These are phyloP conservation scores for Coelastrella sp. DNA, from an alignment of 139 green algal species.

Conservation along the genomic window DNA sequence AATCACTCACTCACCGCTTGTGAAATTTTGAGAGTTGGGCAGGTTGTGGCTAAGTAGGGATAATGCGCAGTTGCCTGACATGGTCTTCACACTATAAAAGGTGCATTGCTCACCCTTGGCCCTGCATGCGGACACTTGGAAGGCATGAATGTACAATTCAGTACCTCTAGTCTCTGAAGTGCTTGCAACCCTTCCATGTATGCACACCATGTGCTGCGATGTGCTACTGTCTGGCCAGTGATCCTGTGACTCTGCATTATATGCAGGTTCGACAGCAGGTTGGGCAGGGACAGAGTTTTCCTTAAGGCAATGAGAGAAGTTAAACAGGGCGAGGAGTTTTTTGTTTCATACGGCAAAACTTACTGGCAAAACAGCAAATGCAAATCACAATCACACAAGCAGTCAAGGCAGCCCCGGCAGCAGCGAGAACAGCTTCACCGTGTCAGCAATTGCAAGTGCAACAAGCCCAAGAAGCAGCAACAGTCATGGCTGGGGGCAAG, in stretches of 20 bases:
- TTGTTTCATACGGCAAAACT: constrained; percentile 26
- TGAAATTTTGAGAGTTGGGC: neutral
- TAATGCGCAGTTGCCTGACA: neutral
- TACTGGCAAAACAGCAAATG: constrained; percentile 37
- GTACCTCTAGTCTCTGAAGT: no score
- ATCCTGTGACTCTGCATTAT: neutral
- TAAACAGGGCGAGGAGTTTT: neutral
- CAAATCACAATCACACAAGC: neutral
- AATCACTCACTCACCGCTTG: neutral
- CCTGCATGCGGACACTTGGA: no score
- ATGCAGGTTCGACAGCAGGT: constrained; percentile 23
- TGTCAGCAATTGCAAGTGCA: neutral
- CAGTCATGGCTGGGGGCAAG: neutral
- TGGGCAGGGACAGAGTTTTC: constrained; percentile 36
- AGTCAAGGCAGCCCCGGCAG: neutral
- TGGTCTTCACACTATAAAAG: neutral
- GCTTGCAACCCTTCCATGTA: no score
- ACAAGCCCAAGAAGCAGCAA: neutral
- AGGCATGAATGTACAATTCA: no score
- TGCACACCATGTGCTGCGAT: no score
- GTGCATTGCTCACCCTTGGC: no score
- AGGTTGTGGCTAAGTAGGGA: neutral
- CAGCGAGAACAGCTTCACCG: neutral
- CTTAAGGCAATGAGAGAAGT: constrained; percentile 8
- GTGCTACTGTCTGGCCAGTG: no score